These are phyloP conservation scores for Coemansia erecta DNA, from an alignment of 192 early-diverging fungal genomes.

Conservation along the genomic window DNA sequence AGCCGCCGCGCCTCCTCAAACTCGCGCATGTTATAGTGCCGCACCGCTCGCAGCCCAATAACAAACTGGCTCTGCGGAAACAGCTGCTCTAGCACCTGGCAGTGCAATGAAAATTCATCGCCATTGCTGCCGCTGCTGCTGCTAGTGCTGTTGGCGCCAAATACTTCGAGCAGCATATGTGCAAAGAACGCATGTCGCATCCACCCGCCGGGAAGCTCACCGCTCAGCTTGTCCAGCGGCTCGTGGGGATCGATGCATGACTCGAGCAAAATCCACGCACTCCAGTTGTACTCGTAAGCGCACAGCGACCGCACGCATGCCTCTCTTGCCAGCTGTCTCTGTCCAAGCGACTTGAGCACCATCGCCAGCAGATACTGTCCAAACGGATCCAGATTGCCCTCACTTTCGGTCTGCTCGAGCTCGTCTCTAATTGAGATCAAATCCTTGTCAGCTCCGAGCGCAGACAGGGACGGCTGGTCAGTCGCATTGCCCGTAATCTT, in stretches of 20 bases:
- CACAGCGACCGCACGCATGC: conserved; percentile 66
- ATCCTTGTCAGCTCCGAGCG: conserved; percentile 11
- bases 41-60: conserved; percentile 59
- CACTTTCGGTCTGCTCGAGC: conserved; percentile 15
- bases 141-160: conserved; percentile 12
- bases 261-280: conserved; percentile 82
- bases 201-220: conserved; percentile 30
- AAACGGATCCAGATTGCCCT: conserved; percentile 30
- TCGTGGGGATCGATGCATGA: conserved; percentile 50
- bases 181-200: conserved; percentile 57
- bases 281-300: conserved; percentile 84
- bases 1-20: conserved; percentile 64
- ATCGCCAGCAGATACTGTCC: conserved; percentile 37
- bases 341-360: conserved; percentile 25
- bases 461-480: no score
- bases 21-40: conserved; percentile 65
- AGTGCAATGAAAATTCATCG: conserved; percentile 29
- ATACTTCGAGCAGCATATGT: conserved; percentile 58
- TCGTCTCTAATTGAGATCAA: conserved; percentile 40
- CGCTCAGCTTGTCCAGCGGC: conserved; percentile 19
- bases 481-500: not conserved
- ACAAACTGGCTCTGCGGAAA: conserved; percentile 69
- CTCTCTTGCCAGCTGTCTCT: conserved; percentile 47
- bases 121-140: conserved; percentile 9
- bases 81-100: conserved; percentile 43